phyloP scores from a whole-genome alignment of 306 rosid species.

The Lathyrus aphaca region DNA sequence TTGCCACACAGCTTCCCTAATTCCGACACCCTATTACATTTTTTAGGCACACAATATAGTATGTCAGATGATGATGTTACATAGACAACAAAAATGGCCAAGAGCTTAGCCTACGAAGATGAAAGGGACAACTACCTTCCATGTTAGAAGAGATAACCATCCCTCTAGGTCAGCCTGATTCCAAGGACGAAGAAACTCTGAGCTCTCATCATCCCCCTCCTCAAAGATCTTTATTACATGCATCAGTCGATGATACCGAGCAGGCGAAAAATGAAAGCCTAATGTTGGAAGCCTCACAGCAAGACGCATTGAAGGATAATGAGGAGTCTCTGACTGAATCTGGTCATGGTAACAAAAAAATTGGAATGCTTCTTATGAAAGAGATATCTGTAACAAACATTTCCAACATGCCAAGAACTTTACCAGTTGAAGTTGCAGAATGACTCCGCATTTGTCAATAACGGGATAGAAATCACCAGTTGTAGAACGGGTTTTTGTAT shows the following conservation, averaged over 20 bases:
- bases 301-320: constrained; percentile 77
- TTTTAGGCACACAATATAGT: constrained; percentile 7
- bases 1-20: constrained; percentile 95
- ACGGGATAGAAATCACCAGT: constrained; percentile 68
- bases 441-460: constrained; percentile 83
- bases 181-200: constrained; percentile 74
- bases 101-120: background rate
- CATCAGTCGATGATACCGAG: constrained; percentile 94
- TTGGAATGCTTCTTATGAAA: constrained; percentile 14
- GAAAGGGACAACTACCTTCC: constrained; percentile 70
- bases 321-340: constrained; percentile 76
- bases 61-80: constrained; percentile 21
- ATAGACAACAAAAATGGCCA: constrained; percentile 26
- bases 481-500: constrained; percentile 46
- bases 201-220: constrained; percentile 62
- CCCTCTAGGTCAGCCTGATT: constrained; percentile 94
- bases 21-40: constrained; percentile 85
- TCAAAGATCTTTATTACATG: constrained; percentile 78
- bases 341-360: constrained; percentile 40
- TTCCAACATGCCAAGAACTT: constrained; percentile 33
- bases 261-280: constrained; percentile 94
- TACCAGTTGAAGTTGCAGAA: constrained; percentile 87
- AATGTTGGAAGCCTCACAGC: constrained; percentile 85
- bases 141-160: constrained; percentile 76
- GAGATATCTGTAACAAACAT: constrained; percentile 1